Evolutionary conservation across 768 basidiomycete species (phyloP), one percentile per base, ranked within the genome.

Genomic region (Daedaleopsis nitida): DNA sequence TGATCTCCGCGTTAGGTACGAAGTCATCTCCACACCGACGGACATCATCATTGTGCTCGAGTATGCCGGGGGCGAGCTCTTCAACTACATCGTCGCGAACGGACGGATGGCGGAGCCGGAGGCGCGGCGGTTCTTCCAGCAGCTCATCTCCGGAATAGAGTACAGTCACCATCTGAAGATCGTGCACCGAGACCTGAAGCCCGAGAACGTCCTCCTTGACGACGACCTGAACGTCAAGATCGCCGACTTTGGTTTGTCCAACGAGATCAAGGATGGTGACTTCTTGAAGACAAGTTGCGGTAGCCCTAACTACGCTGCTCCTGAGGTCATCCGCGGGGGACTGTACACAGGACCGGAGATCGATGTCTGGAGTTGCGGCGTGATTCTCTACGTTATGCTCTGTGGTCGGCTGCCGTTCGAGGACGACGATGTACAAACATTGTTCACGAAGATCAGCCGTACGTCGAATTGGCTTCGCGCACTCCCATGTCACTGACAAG

Each of bases 11-110:
- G 39, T 12, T 71, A 89, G 89, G 63, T 92, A 92, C 70, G 91
- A 92, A 72, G 89, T 90, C 43, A 97, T 98, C 66, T 94, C 93
- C 9, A 97, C 96, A 0, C 87, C 92, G 0, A 92, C 90, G 1
- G 94, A 98, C 72, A 97, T 99, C 68, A 96, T 99, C 72, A 97
- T 99, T 76, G 97, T 99, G 34, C 87, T 98, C 57, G 97, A 99
- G 74, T 98, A 88, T 73, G 96, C 95, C 2, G 91, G 92, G 0
- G 95, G 94, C 62, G 97, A 99, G 70, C 84, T 99, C 7, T 99
- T 99, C 83, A 94, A 98, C 75, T 97, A 96, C 77, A 98, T 98
- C 70, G 96, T 97, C 62, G 81, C 83, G n/a, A 86, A 96, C 61
- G 97, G 97, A 10, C 83, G 91, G 60, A 95, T 98, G 90, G 79